Percentiles rank a stretch among this genome's conserved stretches.
phyloP scores from a whole-genome alignment of 148 eudicot species.

The Persicaria maculosa region DNA sequence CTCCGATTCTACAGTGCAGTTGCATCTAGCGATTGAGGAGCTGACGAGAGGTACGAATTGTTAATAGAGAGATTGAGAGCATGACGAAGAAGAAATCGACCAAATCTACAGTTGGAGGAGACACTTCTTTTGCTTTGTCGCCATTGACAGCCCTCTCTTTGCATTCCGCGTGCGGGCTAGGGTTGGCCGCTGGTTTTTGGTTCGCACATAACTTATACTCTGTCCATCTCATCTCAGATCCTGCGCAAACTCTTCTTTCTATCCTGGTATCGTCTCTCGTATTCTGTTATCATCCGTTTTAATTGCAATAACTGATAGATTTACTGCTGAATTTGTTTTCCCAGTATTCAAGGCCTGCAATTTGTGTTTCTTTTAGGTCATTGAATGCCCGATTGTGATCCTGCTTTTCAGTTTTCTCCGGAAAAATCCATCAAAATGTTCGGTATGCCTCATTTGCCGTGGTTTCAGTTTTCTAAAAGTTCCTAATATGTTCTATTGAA shows the following conservation, averaged over 20 bases:
- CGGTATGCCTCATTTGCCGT: slow-evolving; percentile 33
- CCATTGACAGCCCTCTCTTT: slow-evolving; percentile 27
- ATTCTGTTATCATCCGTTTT: not conserved
- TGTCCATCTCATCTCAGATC: slow-evolving; percentile 37
- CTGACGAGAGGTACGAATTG: too few species aligned
- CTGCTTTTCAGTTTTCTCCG: slow-evolving; percentile 45
- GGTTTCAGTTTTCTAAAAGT: not conserved
- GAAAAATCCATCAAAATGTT: slow-evolving; percentile 39
- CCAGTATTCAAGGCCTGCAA: not conserved
- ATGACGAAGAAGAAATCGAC: slow-evolving; percentile 1
- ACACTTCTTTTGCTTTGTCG: slow-evolving; percentile 13
- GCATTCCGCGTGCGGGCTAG: slow-evolving; percentile 49
- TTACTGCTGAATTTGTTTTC: not conserved
- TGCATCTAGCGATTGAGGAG: too few species aligned
- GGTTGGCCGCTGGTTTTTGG: slow-evolving; percentile 42
- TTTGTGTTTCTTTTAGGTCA: slow-evolving; percentile 30
- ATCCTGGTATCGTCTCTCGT: slow-evolving; percentile 37
- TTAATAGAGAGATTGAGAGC: not conserved
- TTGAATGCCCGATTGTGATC: slow-evolving; percentile 53
- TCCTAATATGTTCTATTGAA: not conserved
- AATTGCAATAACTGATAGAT: not conserved
- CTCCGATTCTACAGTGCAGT: not conserved
- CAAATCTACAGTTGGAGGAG: not conserved
- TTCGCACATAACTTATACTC: slow-evolving; percentile 32
- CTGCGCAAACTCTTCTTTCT: slow-evolving; percentile 42